A percentile compares a stretch with the other conserved stretches of the same genome.
Evolutionary conservation across 2,329 filamentous ascomycete genomes (phyloP).

Genomic region (Chaetomium olivaceum): DNA sequence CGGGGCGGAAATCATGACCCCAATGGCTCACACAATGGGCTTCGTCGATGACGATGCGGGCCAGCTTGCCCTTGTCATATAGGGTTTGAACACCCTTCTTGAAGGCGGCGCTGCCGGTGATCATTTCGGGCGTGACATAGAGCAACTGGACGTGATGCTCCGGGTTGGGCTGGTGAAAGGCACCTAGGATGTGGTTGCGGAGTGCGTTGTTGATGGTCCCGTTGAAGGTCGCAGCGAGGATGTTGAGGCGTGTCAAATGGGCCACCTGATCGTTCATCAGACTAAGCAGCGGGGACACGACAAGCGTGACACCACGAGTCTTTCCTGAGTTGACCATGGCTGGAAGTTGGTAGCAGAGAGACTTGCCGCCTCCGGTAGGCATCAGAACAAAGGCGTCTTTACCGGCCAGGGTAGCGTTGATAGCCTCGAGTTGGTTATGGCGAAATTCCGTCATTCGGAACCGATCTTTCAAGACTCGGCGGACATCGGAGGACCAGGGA

Average conservation of each 20-base stretch:
- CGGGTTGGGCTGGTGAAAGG: constrained; percentile 62
- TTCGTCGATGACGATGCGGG: constrained; percentile 93
- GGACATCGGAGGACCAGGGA: constrained; percentile 85
- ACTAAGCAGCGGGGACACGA: constrained; percentile 92
- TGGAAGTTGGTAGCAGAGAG: constrained; percentile 92
- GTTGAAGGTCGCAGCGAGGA: constrained; percentile 81
- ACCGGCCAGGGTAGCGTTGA: constrained; percentile 86
- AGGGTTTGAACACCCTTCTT: constrained; percentile 65
- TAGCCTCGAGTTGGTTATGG: constrained; percentile 88
- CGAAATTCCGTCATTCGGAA: constrained; percentile 88
- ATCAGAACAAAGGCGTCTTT: constrained; percentile 94
- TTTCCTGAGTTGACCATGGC: constrained; percentile 78
- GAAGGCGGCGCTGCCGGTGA: constrained; percentile 76
- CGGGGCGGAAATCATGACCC: constrained; percentile 96
- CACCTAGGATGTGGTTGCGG: constrained; percentile 65
- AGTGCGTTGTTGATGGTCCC: constrained; percentile 67
- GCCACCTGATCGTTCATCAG: constrained; percentile 96
- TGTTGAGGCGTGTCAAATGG: constrained; percentile 71
- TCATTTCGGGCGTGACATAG: constrained; percentile 97
- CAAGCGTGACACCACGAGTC: constrained; percentile 84
- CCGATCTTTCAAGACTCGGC: constrained; percentile 72
- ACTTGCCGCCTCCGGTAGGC: constrained; percentile 97
- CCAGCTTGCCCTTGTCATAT: constrained; percentile 70
- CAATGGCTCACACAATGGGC: constrained; percentile 99
- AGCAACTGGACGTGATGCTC: constrained; percentile 81